These are phyloP conservation scores for Colletotrichum horii DNA, from an alignment of 2,329 filamentous ascomycete species.

Conservation along the genomic window DNA sequence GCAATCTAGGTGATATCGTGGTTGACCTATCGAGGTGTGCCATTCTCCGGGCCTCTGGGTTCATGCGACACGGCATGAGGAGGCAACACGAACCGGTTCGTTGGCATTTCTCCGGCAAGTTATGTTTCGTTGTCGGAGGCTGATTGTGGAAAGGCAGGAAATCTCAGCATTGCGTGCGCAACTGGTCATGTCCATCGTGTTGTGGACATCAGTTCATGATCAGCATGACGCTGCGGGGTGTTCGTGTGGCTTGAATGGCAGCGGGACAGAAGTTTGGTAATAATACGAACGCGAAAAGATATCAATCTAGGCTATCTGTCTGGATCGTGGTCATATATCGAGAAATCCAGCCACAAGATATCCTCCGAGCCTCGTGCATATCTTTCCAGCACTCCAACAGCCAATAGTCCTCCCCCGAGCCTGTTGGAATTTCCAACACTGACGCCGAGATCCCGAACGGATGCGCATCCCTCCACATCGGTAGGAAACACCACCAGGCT, in stretches of 20 bases:
- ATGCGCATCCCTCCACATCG: background rate
- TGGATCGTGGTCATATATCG: background rate
- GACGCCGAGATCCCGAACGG: background rate
- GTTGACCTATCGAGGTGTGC: background rate
- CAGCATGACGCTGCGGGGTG: fast-evolving
- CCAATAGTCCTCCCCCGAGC: background rate
- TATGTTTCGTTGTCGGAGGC: background rate
- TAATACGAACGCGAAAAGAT: background rate
- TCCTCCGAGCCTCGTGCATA: background rate
- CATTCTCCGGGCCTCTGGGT: background rate
- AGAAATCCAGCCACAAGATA: background rate
- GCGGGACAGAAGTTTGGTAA: too few relatives aligned
- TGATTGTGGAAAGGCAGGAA: background rate
- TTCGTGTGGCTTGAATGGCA: background rate
- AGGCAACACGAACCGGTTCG: background rate
- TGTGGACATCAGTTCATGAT: background rate
- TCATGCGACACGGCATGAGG: background rate
- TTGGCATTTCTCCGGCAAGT: background rate
- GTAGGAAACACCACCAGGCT: background rate
- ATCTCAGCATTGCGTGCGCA: background rate
- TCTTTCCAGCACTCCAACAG: background rate
- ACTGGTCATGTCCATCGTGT: background rate
- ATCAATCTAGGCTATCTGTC: background rate
- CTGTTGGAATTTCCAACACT: background rate
- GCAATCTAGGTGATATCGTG: background rate